Base-by-base conservation (phyloP, 768 basidiomycete genomes). In the Symmetrospora coprosmae region DNA sequence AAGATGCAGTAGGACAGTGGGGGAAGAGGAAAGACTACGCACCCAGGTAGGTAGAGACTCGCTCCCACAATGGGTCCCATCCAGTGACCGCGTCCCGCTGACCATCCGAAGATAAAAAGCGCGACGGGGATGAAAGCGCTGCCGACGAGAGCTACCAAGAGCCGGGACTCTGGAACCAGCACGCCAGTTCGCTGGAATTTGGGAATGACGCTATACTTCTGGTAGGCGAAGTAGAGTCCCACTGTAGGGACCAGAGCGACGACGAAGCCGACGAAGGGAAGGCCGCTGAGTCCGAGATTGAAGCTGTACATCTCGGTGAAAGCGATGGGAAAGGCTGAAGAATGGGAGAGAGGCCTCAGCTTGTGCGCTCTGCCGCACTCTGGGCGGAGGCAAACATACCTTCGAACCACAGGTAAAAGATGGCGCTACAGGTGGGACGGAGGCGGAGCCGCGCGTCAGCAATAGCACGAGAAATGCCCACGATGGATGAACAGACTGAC, bases 321-420 rank as follows among this genome's bases (percentile, higher is more conserved):
- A 0, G 49, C 45, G 28, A 65, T 17, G 0, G 62, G 64, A 27
- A 63, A 65, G 5, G 28, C 21, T 13, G 43, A 63, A 37, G 60
- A 62, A 28, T 50, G 39, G 48, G 7, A 46, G 7, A n/a, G n/a
- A n/a, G 39, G 25, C 38, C 31, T 61, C 50, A 28, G 33, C 28
- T 25, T 53, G 37, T 13, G n/a, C n/a, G n/a, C n/a, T n/a, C n/a
- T n/a, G n/a, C n/a, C n/a, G n/a, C n/a, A n/a, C n/a, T n/a, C n/a
- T n/a, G n/a, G n/a, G n/a, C n/a, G n/a, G n/a, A n/a, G n/a, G n/a
- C n/a, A n/a, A n/a, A n/a, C n/a, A n/a, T n/a, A n/a, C 41, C 55
- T 47, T 58, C 51, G 23, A 61, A 50, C 60, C 60, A 66, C 1
- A 59, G n/a, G 41, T 60, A 60, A 39, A 62, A 64, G 38, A 63